Percentiles rank a stretch among this genome's conserved stretches.
Conservation (phyloP, 1,139 yeast species). For the Magnusiomyces fungicola region DNA sequence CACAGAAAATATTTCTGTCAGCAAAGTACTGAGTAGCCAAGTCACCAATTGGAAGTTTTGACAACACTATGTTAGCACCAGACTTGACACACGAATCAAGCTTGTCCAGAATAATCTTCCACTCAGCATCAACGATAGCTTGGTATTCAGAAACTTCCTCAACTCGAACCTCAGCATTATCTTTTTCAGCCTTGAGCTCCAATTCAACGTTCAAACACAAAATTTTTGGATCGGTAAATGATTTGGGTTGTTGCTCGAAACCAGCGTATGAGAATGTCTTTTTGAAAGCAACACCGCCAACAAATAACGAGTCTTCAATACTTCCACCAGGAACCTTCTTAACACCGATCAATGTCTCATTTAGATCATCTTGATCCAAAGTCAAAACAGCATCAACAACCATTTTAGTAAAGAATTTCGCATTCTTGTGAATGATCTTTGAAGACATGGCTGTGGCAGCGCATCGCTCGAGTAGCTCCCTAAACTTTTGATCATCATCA, state of each 20-base stretch:
- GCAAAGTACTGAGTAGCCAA: constrained; percentile 97
- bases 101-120: constrained; percentile 80
- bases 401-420: constrained; percentile 88
- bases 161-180: constrained; percentile 97
- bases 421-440: constrained; percentile 78
- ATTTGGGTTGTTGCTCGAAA: constrained; percentile 96
- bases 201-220: constrained; percentile 83
- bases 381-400: constrained; percentile 92
- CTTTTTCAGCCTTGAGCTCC: constrained; percentile 96
- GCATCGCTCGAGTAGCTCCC: constrained; percentile 80
- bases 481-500: constrained; percentile 38
- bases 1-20: constrained; percentile 92
- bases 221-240: constrained; percentile 70
- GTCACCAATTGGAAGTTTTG: constrained; percentile 96
- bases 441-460: constrained; percentile 98
- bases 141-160: constrained; percentile 92
- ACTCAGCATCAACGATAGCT: constrained; percentile 95
- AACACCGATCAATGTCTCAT: constrained; percentile 87
- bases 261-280: constrained; percentile 97
- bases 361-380: constrained; percentile 75
- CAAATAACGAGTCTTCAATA: constrained; percentile 83
- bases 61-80: constrained; percentile 89
- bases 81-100: constrained; percentile 72
- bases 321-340: constrained; percentile 96
- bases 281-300: constrained; percentile 94